Base-by-base conservation (phyloP, 2,329 filamentous ascomycete species). In the Pleurostoma richardsiae region DNA sequence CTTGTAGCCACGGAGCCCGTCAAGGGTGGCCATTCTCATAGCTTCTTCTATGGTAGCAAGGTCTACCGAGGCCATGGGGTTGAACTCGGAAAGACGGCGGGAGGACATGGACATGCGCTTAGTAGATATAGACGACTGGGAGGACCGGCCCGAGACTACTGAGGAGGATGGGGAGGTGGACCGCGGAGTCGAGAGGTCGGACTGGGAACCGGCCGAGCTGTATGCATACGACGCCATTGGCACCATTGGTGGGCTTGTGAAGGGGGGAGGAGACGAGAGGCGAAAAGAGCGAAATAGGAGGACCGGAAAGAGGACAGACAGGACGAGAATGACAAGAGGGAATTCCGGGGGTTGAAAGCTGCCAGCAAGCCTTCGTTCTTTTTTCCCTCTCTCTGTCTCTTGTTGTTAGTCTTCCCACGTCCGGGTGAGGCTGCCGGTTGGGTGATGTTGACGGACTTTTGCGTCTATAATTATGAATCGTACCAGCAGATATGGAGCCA, bases 1-100 rank as follows among this genome's bases (percentile, higher is more conserved):
- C 55, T 71, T 65, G 63, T 84, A 84, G 50, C 81, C 81, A 54
- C 77, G 72, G 54, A 82, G 72, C 52, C 79, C 74, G 58, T 84
- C 80, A 43, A 83, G 73, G 47, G 74, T 67, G 46, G 80, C 72
- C 69, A 78, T 74, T 59, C 77, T 81, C 75, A 84, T 80, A 53
- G 72, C 68, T 56, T 80, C 70, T 67, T 82, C 76, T 52, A 83
- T 77, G 54, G 75, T 72, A 40, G 68, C 54, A 49, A 82, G 67
- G 62, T 84, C 77, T 59, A 83, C 67, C 45, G 74, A 67, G 53
- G 76, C 74, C 69, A 80, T 72, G 53, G 77, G 77, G 58, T 81
- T 79, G 52, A 75, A 68, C 52, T 72, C 64, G 44, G 74, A 73
- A 54, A 77, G 69, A 49, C 73, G 72, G 54, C 76, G 71, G 49